Conservation (phyloP, 1,284 basidiomycete genomes). For the Phellopilus nigrolimitatus region DNA sequence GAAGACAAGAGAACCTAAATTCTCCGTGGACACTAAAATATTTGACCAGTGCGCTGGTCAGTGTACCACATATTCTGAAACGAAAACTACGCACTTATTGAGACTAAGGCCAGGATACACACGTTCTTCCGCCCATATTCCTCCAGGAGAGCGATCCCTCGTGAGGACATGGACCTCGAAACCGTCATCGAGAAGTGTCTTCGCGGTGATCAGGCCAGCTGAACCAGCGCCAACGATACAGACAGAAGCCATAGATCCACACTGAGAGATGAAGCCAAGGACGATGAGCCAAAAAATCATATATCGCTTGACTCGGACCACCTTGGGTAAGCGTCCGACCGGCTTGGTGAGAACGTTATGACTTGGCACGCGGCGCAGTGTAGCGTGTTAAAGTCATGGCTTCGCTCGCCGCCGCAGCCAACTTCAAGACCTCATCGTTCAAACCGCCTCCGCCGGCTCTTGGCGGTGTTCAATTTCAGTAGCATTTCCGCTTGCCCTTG, state of each 20-base stretch:
- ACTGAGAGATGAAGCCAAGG: neutral
- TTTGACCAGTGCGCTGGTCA: neutral
- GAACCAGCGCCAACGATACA: constrained; percentile 53
- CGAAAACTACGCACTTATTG: constrained; percentile 47
- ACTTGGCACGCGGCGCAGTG: no score
- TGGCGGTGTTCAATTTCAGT: no score
- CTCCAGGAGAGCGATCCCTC: constrained; percentile 47
- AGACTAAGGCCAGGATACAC: constrained; percentile 49
- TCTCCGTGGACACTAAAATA: constrained; percentile 52
- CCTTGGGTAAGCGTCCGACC: no score
- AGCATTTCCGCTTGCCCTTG: no score
- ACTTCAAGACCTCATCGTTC: no score
- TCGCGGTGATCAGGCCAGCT: constrained; percentile 54
- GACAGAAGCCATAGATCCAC: constrained; percentile 24
- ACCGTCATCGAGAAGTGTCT: constrained; percentile 50
- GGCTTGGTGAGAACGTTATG: no score
- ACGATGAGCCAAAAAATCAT: neutral
- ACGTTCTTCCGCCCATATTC: constrained; percentile 47
- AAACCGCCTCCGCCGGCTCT: no score
- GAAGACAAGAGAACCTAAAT: constrained; percentile 47
- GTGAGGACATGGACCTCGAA: constrained; percentile 50
- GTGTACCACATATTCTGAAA: neutral
- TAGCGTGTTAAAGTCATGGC: no score
- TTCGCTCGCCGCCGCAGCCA: no score
- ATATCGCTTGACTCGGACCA: no score